Evolutionary conservation across 495 filamentous ascomycete species (phyloP), one percentile per base, ranked within the genome.

Genomic region (Xylaria telfairii): DNA sequence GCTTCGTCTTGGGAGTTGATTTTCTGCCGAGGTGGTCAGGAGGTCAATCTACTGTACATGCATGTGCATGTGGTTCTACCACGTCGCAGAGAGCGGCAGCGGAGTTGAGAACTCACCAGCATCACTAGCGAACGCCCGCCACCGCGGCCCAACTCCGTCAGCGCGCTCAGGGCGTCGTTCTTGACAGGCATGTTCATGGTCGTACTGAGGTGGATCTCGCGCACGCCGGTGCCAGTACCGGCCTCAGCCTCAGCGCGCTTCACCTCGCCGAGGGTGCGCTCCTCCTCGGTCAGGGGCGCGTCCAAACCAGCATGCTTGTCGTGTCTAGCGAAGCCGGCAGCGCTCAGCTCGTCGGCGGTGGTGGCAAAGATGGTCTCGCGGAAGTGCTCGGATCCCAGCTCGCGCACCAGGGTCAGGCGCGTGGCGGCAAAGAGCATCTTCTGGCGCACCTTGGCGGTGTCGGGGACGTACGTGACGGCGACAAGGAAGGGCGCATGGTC

Each of bases 351-450:
- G 54, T 90, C 86, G 73, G 92, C 87, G 4, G 85, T 90, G 1
- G 93, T 95, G 28, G 91, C 92, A 74, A 97, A 91, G 4, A 93
- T 87, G 47, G 88, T 90, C 70, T 91, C 90, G 47, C 88, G 80
- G 81, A 99, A 98, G 78, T 93, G 90, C 81, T 98, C 96, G 26
- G 88, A 90, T 57, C 96, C 96, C 19, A 99, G 86, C 82, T 97
- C 95, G 51, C 95, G 87, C 49, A 91, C 84, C 13, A 99, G 85
- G 0, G 94, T 95, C 65, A 95, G 84, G 47, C 94, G 89, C 21
- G 96, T 97, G 49, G 92, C 89, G 42, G 96, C 95, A 81, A 98
- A 97, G 62, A 99, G 88, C 86, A 94, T 98, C 87, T 99, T 99
- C 73, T 95, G 91, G 49, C 96, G 91, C 47, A 99, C 96, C 21